Conservation (phyloP, 768 basidiomycete genomes). For the Boletus rubroflammeus region DNA sequence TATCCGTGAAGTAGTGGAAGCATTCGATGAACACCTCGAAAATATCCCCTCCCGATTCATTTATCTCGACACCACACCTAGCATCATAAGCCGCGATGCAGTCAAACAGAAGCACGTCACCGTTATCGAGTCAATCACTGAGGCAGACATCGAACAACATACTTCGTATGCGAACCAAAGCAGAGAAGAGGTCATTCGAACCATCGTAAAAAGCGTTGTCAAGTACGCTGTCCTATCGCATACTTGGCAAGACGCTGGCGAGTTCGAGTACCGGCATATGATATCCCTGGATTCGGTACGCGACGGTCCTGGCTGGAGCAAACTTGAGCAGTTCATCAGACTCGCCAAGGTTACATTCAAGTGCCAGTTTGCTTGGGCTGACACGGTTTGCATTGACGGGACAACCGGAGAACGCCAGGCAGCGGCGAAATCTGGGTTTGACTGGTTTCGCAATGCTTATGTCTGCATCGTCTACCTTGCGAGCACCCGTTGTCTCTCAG, state of each 20-base stretch:
- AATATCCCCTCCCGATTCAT: background rate
- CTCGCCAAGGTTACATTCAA: background rate
- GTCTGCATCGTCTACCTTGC: constrained; percentile 4
- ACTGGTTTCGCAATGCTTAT: constrained; percentile 5
- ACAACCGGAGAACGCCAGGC: background rate
- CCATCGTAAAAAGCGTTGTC: background rate
- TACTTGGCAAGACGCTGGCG: background rate
- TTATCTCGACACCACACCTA: background rate
- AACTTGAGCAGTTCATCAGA: background rate
- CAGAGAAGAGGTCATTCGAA: background rate
- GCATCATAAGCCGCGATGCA: background rate
- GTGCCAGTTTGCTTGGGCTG: background rate
- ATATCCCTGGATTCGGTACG: background rate
- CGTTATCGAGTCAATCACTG: constrained; percentile 1
- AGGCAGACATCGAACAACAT: constrained; percentile 4
- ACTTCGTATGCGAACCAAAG: background rate
- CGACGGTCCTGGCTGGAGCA: constrained; percentile 4
- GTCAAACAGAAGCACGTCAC: background rate
- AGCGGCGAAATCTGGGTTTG: background rate
- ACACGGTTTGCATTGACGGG: background rate
- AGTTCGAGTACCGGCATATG: background rate
- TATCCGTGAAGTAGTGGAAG: constrained; percentile 2
- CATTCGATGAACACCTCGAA: constrained; percentile 1
- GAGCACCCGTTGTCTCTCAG: background rate
- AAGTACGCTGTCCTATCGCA: constrained; percentile 7